Percentiles rank a stretch among this genome's conserved stretches.
phyloP scores from a whole-genome alignment of 2,329 filamentous ascomycete genomes.

The Saccharata proteae region DNA sequence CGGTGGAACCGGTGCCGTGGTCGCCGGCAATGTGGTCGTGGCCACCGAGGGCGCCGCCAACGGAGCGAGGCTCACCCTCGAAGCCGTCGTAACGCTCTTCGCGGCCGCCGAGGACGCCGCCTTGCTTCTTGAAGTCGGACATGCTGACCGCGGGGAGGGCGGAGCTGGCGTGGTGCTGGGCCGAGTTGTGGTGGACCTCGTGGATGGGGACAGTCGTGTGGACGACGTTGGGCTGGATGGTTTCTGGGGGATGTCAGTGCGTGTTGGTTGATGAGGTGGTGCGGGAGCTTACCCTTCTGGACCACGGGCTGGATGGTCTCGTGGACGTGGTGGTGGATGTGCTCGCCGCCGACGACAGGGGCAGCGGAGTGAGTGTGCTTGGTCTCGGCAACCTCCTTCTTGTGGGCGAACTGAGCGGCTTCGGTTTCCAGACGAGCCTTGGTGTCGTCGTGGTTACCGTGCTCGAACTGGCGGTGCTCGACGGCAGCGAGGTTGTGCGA shows the following conservation, averaged over 20 bases:
- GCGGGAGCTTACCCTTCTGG: conserved; percentile 35
- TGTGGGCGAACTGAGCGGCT: conserved; percentile 41
- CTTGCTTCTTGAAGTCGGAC: conserved; percentile 48
- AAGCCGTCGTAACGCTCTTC: conserved; percentile 48
- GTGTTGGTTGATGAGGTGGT: neutral
- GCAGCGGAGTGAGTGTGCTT: conserved; percentile 36
- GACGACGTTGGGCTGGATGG: conserved; percentile 52
- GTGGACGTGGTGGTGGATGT: conserved; percentile 54
- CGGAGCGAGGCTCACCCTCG: conserved; percentile 46
- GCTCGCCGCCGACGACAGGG: conserved; percentile 45
- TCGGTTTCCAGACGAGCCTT: conserved; percentile 22
- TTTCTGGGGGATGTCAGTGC: conserved; percentile 29
- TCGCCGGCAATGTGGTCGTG: conserved; percentile 4
- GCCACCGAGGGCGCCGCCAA: conserved; percentile 20
- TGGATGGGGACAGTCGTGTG: conserved; percentile 64
- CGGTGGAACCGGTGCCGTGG: neutral
- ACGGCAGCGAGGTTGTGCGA: conserved; percentile 45
- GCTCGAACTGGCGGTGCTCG: conserved; percentile 49
- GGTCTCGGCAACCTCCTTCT: conserved; percentile 34
- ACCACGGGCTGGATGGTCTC: conserved; percentile 61
- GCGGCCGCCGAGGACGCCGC: conserved; percentile 42
- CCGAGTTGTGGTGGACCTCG: conserved; percentile 55
- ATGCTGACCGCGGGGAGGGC: conserved; percentile 53
- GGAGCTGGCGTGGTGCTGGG: conserved; percentile 54
- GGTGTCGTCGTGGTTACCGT: conserved; percentile 42